A percentile compares a stretch with the other conserved stretches of the same genome.
These are phyloP conservation scores for Lodderomyces parapsilosis DNA, from an alignment of 1,139 yeast genomes.

Conservation along the genomic window DNA sequence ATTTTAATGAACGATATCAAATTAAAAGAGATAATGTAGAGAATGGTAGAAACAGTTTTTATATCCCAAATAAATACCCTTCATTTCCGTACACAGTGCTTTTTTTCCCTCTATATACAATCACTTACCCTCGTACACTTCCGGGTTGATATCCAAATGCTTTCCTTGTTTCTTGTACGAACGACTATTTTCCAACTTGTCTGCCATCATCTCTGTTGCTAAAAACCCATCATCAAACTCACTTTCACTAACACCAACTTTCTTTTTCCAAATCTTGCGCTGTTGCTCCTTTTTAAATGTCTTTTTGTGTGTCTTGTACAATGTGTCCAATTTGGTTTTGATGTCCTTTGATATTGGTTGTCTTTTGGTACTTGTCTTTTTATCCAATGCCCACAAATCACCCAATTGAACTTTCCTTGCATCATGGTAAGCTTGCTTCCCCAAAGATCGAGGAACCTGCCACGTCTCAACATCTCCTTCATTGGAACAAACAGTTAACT, in stretches of 20 bases:
- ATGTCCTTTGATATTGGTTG: conserved; percentile 30
- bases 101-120: neutral
- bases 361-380: conserved; percentile 56
- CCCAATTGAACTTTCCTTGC: conserved; percentile 83
- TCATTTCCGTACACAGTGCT: neutral
- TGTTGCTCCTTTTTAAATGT: conserved; percentile 43
- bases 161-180: conserved; percentile 35
- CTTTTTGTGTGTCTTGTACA: conserved; percentile 42
- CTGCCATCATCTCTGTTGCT: conserved; percentile 26
- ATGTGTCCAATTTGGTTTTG: conserved; percentile 34
- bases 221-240: conserved; percentile 32
- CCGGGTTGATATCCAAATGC: conserved; percentile 22
- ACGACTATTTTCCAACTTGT: conserved; percentile 32
- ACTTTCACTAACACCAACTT: conserved; percentile 26
- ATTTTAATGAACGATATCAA: conserved; percentile 2
- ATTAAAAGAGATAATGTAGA: neutral
- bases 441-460: conserved; percentile 80
- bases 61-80: neutral
- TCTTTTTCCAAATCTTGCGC: conserved; percentile 42
- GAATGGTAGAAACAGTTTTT: neutral
- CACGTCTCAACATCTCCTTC: conserved; percentile 80
- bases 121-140: conserved; percentile 22
- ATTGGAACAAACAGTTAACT: conserved; percentile 76
- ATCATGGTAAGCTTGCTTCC: conserved; percentile 79
- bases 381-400: conserved; percentile 87